These are phyloP conservation scores for Ambrosia trifida DNA, from an alignment of 129 eudicot species.

Conservation along the genomic window DNA sequence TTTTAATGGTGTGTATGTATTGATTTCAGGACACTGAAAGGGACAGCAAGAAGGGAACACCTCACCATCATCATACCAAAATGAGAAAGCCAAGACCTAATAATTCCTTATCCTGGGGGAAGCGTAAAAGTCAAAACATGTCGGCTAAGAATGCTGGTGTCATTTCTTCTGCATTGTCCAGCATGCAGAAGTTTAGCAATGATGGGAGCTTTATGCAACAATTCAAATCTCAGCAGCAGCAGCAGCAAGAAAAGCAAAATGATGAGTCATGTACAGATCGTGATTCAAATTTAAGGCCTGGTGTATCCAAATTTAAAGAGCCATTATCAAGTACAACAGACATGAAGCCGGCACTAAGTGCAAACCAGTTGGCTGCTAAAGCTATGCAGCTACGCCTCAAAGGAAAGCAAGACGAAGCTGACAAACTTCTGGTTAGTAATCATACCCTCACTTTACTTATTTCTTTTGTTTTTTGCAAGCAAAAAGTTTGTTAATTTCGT, in stretches of 20 bases:
- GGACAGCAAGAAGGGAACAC: slow-evolving; percentile 38
- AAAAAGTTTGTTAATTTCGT: slow-evolving; percentile 5
- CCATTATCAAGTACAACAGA: slow-evolving; percentile 29
- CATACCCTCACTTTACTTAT: background rate
- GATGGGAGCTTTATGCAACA: slow-evolving; percentile 74
- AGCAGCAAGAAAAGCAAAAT: slow-evolving; percentile 6
- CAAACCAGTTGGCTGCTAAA: slow-evolving; percentile 94
- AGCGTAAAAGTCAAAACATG: slow-evolving; percentile 50
- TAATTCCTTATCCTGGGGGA: slow-evolving; percentile 90
- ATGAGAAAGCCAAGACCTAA: slow-evolving; percentile 78
- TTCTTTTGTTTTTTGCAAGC: background rate
- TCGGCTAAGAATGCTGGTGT: slow-evolving; percentile 58
- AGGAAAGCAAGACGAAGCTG: slow-evolving; percentile 94
- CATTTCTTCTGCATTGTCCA: slow-evolving; percentile 72
- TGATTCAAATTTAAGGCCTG: slow-evolving; percentile 31
- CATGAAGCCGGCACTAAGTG: slow-evolving; percentile 53
- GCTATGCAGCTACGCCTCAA: slow-evolving; percentile 82
- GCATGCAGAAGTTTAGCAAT: slow-evolving; percentile 65
- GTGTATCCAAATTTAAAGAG: slow-evolving; percentile 23
- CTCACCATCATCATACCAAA: slow-evolving; percentile 19
- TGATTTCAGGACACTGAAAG: slow-evolving; percentile 39
- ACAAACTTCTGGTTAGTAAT: slow-evolving; percentile 63
- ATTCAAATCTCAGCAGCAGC: slow-evolving; percentile 33
- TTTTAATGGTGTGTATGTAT: background rate
- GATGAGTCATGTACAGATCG: slow-evolving; percentile 27